These are phyloP conservation scores for Phaeodactylum tricornutum DNA, from an alignment of 108 stramenopile species.

Conservation along the genomic window DNA sequence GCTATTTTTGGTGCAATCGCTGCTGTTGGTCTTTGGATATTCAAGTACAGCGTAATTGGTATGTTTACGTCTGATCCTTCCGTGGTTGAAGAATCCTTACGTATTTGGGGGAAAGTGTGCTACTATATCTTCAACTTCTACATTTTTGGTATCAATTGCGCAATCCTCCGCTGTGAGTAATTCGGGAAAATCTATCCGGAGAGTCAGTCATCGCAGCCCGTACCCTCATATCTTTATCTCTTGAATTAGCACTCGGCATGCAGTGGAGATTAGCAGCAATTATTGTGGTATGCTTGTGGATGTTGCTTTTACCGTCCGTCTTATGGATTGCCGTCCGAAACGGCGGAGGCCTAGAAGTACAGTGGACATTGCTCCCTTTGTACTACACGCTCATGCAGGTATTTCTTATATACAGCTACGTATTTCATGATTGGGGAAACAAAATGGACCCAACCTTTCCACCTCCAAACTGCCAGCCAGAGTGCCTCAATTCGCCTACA, in stretches of 20 bases:
- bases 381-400: slow-evolving; percentile 28
- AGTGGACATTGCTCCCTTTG: slow-evolving; percentile 25
- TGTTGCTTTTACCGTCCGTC: slow-evolving; percentile 15
- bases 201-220: too few relatives aligned
- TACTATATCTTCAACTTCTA: slow-evolving; percentile 23
- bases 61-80: slow-evolving; percentile 29
- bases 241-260: slow-evolving; percentile 29
- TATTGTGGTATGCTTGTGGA: slow-evolving; percentile 20
- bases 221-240: slow-evolving; percentile 19
- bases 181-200: too few relatives aligned
- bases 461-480: too few relatives aligned
- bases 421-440: slow-evolving; percentile 26
- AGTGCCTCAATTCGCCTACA: too few relatives aligned
- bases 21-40: slow-evolving; percentile 10
- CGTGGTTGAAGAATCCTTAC: slow-evolving; percentile 18
- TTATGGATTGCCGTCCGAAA: slow-evolving; percentile 12
- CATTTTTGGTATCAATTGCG: slow-evolving; percentile 30
- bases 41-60: slow-evolving; percentile 15
- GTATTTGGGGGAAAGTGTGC: slow-evolving; percentile 32
- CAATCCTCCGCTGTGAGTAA: slow-evolving; percentile 26
- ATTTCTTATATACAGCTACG: slow-evolving; percentile 14
- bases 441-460: too few relatives aligned
- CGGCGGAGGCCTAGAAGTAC: slow-evolving; percentile 17
- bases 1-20: slow-evolving; percentile 9
- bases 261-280: slow-evolving; percentile 37